Percentiles rank a stretch among this genome's conserved stretches.
These are phyloP conservation scores for Mycena pura DNA, from an alignment of 768 basidiomycete species.

Conservation along the genomic window DNA sequence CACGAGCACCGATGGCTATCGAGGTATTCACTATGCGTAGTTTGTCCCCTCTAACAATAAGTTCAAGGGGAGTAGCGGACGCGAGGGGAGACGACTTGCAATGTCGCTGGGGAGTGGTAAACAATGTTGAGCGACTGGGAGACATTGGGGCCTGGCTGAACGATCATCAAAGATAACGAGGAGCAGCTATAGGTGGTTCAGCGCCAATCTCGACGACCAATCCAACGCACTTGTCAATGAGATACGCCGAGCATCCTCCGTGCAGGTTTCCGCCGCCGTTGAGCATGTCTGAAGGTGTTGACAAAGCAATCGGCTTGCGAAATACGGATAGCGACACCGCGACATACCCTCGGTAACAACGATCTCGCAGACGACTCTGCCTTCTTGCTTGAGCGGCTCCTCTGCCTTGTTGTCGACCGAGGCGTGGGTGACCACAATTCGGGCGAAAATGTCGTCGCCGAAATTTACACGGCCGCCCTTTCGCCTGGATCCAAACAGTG, in stretches of 20 bases:
- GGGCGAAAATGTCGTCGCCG: constrained; percentile 23
- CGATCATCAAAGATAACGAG: constrained; percentile 49
- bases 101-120: constrained; percentile 61
- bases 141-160: constrained; percentile 37
- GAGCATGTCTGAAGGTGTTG: constrained; percentile 55
- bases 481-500: background rate
- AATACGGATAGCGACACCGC: too few relatives aligned
- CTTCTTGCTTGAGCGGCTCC: constrained; percentile 51
- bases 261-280: constrained; percentile 56
- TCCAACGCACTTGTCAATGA: constrained; percentile 56
- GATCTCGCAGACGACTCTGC: constrained; percentile 51
- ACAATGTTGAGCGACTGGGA: constrained; percentile 60
- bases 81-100: constrained; percentile 39
- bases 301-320: background rate
- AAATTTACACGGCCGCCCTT: background rate
- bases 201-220: background rate
- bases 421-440: constrained; percentile 45
- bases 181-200: constrained; percentile 49
- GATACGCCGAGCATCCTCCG: constrained; percentile 60
- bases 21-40: constrained; percentile 61
- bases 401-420: constrained; percentile 52
- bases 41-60: constrained; percentile 49
- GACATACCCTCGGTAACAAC: constrained; percentile 50
- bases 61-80: background rate
- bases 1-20: constrained; percentile 53